A percentile compares a stretch with the other conserved stretches of the same genome.
Evolutionary conservation across 768 basidiomycete species (phyloP).

Genomic region (Termitomyces sp.): DNA sequence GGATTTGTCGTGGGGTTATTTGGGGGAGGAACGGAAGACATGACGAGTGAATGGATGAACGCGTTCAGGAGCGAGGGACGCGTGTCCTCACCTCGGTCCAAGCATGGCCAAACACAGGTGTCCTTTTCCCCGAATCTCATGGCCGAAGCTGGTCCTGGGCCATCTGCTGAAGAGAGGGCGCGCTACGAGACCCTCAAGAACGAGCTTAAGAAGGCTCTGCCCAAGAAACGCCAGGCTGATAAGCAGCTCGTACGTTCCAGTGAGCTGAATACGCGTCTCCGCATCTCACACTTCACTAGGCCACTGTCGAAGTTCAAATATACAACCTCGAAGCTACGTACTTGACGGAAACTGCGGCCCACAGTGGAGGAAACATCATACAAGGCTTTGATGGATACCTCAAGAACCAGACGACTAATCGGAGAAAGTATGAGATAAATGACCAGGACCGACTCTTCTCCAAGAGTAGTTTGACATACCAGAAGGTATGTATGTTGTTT

Average conservation of each 20-base stretch:
- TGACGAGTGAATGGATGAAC: conserved; percentile 26
- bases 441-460: conserved; percentile 82
- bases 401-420: conserved; percentile 65
- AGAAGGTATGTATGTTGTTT: conserved; percentile 50
- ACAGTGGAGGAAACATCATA: conserved; percentile 83
- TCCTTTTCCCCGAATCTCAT: conserved; percentile 20
- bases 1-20: conserved; percentile 45
- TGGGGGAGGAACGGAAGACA: conserved; percentile 61
- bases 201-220: conserved; percentile 69
- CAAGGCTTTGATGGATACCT: conserved; percentile 86
- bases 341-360: conserved; percentile 70
- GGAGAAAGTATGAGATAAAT: conserved; percentile 72
- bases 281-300: conserved; percentile 38
- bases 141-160: conserved; percentile 35
- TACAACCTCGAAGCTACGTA: conserved; percentile 76
- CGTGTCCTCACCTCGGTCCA: conserved; percentile 28
- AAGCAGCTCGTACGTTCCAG: conserved; percentile 62
- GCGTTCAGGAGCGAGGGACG: conserved; percentile 28
- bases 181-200: conserved; percentile 72
- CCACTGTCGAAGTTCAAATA: conserved; percentile 73
- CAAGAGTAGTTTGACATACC: conserved; percentile 72
- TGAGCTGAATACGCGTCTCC: neutral
- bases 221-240: conserved; percentile 73
- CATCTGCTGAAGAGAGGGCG: conserved; percentile 63
- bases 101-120: conserved; percentile 25